Percentiles rank a stretch among this genome's conserved stretches.
phyloP scores from a whole-genome alignment of 257 asterid species.

The Oldenlandia corymbosa region DNA sequence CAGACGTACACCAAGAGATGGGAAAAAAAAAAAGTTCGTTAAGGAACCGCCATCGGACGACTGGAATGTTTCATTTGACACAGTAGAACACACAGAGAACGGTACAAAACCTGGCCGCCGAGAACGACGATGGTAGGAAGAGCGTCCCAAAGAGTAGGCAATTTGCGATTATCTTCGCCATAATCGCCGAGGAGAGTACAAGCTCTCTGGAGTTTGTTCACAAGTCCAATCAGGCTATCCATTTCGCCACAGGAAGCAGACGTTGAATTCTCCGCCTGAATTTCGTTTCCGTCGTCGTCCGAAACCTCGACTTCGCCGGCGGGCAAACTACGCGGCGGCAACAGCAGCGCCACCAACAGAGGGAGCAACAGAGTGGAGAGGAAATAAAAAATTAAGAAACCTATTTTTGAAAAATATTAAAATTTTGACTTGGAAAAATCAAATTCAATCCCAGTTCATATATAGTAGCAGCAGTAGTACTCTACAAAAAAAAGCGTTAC shows the following conservation, averaged over 20 bases:
- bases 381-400: constrained; percentile 19
- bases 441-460: not conserved
- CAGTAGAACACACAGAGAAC: not conserved
- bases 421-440: constrained; percentile 9
- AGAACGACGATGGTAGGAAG: constrained; percentile 43
- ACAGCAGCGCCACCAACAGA: not conserved
- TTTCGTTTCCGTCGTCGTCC: not conserved
- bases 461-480: no score
- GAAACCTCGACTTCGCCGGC: constrained; percentile 1
- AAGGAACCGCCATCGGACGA: not conserved
- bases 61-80: not conserved
- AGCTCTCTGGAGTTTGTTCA: constrained; percentile 32
- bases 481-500: not conserved
- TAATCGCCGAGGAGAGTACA: constrained; percentile 36
- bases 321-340: not conserved
- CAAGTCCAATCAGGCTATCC: constrained; percentile 34
- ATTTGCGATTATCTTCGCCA: constrained; percentile 26
- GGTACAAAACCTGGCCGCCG: constrained; percentile 39
- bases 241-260: constrained; percentile 7
- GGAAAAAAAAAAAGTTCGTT: no score
- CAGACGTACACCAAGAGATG: not conserved
- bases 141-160: constrained; percentile 47
- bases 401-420: constrained; percentile 21
- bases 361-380: not conserved
- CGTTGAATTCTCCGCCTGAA: not conserved